Evolutionary conservation across 2,329 filamentous ascomycete species (phyloP), one percentile per base, ranked within the genome.

Genomic region (Xylaria arbuscula): DNA sequence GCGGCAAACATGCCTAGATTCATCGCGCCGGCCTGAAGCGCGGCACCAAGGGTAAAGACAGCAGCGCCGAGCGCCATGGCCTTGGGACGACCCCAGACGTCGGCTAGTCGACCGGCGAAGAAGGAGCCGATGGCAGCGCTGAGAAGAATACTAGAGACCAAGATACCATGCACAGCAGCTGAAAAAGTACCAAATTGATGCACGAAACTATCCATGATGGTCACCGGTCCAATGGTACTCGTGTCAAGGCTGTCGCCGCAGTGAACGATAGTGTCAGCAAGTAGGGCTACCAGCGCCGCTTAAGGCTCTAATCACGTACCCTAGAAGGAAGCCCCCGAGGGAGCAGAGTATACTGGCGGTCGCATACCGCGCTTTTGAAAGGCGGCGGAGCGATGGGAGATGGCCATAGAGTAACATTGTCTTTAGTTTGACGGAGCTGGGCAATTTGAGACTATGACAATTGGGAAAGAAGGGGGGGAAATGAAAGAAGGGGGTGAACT

Each of bases 61-160:
- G 83, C 77, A 0, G 87, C 87, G 2, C 86, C 81, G 17, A 81
- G 80, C 28, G 88, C 85, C 0, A 82, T 81, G 58, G 71, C 67
- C 17, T 78, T 79, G 0, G 85, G 78, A 11, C 87, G 81, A 0
- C 88, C 88, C 5, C 85, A 81, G 70, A 75, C 80, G 72, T 85
- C 85, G 6, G 81, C 85, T 2, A 90, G 80, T 68, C 85, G 81
- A 0, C 89, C 84, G 0, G 86, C 87, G 65, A 89, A 85, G 42
- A 90, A 79, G 0, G 88, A 88, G 1, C 87, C 85, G 11, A 89
- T 74, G 0, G 84, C 84, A 5, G 86, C 88, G 0, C 88, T 85
- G 36, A 90, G 81, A 57, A 90, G 78, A 63, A 90, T 87, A 1
- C 83, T 82, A 0, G 88, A 89, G 3, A 91, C 87, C 1, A 86